Evolutionary conservation across 805 yeast species (phyloP).

Genomic region (Saccharomycopsis amapae): DNA sequence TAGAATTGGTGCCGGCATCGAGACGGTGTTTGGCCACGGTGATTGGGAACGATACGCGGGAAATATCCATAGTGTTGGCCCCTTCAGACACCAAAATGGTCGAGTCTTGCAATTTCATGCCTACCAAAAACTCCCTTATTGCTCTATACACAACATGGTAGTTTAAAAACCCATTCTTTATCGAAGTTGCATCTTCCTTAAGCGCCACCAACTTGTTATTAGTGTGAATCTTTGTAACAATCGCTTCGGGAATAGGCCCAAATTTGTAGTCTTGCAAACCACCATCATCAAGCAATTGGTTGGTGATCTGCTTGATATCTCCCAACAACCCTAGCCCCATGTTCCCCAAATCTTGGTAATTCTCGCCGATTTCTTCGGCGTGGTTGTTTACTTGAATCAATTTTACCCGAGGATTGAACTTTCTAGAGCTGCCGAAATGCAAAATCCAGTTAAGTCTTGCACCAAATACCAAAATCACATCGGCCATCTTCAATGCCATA

Average conservation of each 20-base stretch:
- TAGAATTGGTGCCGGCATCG: constrained; percentile 72
- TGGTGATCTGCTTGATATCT: constrained; percentile 32
- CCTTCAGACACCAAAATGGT: constrained; percentile 55
- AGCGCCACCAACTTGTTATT: constrained; percentile 30
- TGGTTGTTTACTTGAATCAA: constrained; percentile 45
- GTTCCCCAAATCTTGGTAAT: constrained; percentile 21
- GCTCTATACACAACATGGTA: constrained; percentile 50
- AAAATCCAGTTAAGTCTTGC: constrained; percentile 70
- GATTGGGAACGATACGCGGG: constrained; percentile 54
- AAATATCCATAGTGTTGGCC: constrained; percentile 72
- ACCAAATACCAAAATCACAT: constrained; percentile 53
- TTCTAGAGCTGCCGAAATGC: constrained; percentile 49
- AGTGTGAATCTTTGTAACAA: constrained; percentile 27
- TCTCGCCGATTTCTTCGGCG: constrained; percentile 12
- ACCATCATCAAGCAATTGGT: constrained; percentile 13
- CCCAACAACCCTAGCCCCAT: constrained; percentile 45
- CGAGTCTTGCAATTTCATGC: constrained; percentile 24
- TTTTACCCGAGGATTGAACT: constrained; percentile 38
- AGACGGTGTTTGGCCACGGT: constrained; percentile 44
- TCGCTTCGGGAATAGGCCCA: constrained; percentile 27
- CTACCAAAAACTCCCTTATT: constrained; percentile 35
- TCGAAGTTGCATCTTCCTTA: constrained; percentile 28
- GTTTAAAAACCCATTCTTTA: constrained; percentile 29
- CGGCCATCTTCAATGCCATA: constrained; percentile 47
- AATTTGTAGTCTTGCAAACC: constrained; percentile 23